phyloP scores from a whole-genome alignment of 176 grass and related monocot genomes.

The Aegilops longissima region DNA sequence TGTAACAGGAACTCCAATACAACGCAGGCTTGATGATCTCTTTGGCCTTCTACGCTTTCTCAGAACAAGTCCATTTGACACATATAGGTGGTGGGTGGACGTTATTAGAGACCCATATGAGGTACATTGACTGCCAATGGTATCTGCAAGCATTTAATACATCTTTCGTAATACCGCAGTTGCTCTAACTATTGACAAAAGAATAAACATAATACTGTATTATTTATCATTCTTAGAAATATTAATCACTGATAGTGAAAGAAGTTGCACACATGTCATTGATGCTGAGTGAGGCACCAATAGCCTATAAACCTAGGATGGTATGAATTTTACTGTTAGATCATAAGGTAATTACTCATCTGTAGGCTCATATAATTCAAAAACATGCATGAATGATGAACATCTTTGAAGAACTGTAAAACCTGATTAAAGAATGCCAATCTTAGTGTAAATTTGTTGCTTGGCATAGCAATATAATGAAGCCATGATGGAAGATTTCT shows the following conservation, averaged over 20 bases:
- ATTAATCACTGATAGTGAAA: background rate
- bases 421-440: background rate
- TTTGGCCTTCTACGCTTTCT: slow-evolving; percentile 92
- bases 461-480: slow-evolving; percentile 12
- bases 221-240: slow-evolving; percentile 16
- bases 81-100: slow-evolving; percentile 92
- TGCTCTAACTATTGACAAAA: slow-evolving; percentile 11
- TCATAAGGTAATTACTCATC: background rate
- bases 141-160: slow-evolving; percentile 13
- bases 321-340: slow-evolving; percentile 12
- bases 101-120: slow-evolving; percentile 94
- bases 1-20: slow-evolving; percentile 94
- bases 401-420: slow-evolving; percentile 19
- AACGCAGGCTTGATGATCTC: slow-evolving; percentile 79
- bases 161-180: background rate
- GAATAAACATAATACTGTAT: background rate
- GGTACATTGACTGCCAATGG: slow-evolving; percentile 44
- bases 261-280: background rate
- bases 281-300: background rate
- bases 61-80: slow-evolving; percentile 71
- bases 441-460: slow-evolving; percentile 1
- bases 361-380: slow-evolving; percentile 17
- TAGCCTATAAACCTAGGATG: background rate
- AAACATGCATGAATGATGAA: slow-evolving; percentile 7
- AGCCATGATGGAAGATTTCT: slow-evolving; percentile 7